phyloP scores from a whole-genome alignment of 2,329 filamentous ascomycete species.

The Colletotrichum kahawae region DNA sequence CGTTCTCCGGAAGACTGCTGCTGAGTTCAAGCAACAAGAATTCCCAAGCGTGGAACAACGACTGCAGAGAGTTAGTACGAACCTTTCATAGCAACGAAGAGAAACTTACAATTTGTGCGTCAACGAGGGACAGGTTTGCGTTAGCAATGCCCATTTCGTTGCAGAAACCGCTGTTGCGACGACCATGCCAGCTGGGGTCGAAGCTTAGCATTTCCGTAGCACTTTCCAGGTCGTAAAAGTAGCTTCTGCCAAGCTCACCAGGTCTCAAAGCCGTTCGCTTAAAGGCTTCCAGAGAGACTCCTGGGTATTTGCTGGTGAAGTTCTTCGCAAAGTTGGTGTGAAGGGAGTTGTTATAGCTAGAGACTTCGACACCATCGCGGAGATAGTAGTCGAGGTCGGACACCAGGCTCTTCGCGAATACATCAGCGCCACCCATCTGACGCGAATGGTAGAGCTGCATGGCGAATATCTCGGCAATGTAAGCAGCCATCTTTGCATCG shows the following conservation, averaged over 20 bases:
- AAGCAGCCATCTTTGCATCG: constrained; percentile 76
- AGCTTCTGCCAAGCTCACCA: constrained; percentile 73
- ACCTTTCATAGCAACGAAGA: background rate
- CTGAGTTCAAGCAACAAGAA: constrained; percentile 85
- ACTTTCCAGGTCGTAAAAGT: constrained; percentile 82
- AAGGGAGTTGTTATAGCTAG: constrained; percentile 84
- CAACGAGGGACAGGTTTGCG: constrained; percentile 87
- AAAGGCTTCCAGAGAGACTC: constrained; percentile 77
- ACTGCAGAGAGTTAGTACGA: constrained; percentile 49
- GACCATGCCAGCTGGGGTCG: constrained; percentile 78
- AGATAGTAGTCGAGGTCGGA: constrained; percentile 80
- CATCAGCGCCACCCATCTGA: constrained; percentile 70
- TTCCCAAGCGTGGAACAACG: constrained; percentile 88
- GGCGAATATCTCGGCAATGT: constrained; percentile 85
- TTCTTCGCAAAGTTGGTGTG: constrained; percentile 87
- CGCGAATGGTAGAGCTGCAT: constrained; percentile 90
- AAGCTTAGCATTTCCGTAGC: constrained; percentile 78
- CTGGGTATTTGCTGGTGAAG: constrained; percentile 77
- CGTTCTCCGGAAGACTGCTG: constrained; percentile 59
- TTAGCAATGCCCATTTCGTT: constrained; percentile 88
- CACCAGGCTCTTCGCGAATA: constrained; percentile 73
- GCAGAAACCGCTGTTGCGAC: constrained; percentile 73
- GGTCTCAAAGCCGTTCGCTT: constrained; percentile 74
- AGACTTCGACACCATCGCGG: constrained; percentile 77
- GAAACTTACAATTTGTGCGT: constrained; percentile 80